A percentile compares a stretch with the other conserved stretches of the same genome.
Evolutionary conservation across 352 stramenopile species (phyloP).

Genomic region (Thalassiosira livingstoniorum): DNA sequence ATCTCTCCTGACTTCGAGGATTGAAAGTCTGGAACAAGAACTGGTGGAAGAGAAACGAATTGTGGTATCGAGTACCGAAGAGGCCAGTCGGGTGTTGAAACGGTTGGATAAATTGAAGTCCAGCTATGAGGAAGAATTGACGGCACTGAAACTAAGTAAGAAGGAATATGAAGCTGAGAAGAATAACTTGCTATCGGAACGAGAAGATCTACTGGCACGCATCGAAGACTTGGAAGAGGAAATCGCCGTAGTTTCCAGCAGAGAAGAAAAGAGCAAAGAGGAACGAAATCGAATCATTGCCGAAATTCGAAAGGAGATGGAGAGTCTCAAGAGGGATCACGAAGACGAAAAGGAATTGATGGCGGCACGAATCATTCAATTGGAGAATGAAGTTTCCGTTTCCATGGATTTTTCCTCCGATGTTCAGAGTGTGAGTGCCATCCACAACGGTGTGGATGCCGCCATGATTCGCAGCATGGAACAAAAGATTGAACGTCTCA

Average conservation of each 20-base stretch:
- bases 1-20: slow-evolving; percentile 13
- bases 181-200: slow-evolving; percentile 28
- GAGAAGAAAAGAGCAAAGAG: slow-evolving; percentile 1
- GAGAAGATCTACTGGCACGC: too few species aligned
- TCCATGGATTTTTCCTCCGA: not conserved
- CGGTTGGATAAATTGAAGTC: slow-evolving; percentile 51
- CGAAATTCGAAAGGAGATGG: slow-evolving; percentile 38
- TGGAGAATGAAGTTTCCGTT: slow-evolving; percentile 48
- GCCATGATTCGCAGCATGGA: slow-evolving; percentile 21
- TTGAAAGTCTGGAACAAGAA: slow-evolving; percentile 53
- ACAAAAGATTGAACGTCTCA: slow-evolving; percentile 28
- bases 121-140: slow-evolving; percentile 50
- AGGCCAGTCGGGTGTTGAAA: slow-evolving; percentile 50
- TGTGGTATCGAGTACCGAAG: slow-evolving; percentile 51
- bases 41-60: slow-evolving; percentile 53
- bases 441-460: too few species aligned
- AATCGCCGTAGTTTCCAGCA: not conserved
- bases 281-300: slow-evolving; percentile 9
- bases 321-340: slow-evolving; percentile 43
- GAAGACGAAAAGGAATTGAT: slow-evolving; percentile 47
- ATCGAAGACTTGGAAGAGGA: too few species aligned
- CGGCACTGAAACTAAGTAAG: slow-evolving; percentile 27
- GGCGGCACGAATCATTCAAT: slow-evolving; percentile 44
- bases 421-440: not conserved
- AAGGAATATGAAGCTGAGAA: slow-evolving; percentile 56